Evolutionary conservation across 352 stramenopile genomes (phyloP).

Genomic region (Peronospora destructor): DNA sequence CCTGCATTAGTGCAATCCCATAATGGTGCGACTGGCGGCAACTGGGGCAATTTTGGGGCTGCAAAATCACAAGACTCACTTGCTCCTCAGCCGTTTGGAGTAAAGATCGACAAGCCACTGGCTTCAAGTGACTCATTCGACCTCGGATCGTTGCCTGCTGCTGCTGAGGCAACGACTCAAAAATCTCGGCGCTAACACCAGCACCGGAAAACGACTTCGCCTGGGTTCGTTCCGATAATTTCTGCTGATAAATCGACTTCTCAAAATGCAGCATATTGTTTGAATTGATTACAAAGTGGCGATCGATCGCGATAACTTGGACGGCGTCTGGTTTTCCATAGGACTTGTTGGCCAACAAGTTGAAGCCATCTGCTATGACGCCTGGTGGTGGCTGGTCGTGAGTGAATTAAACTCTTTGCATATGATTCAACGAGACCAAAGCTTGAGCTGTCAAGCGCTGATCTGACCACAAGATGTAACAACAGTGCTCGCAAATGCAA

Average conservation of each 20-base stretch:
- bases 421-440: not conserved
- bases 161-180: not conserved
- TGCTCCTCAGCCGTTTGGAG: constrained; percentile 13
- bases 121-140: constrained; percentile 17
- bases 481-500: too few species aligned
- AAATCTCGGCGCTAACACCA: constrained; percentile 5
- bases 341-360: not conserved
- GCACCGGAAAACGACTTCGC: constrained; percentile 18
- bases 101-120: constrained; percentile 1
- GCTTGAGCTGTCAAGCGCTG: not conserved
- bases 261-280: not conserved
- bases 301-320: not conserved
- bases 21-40: constrained; percentile 5
- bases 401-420: not conserved
- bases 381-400: too few species aligned
- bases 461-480: not conserved
- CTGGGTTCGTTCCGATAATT: constrained; percentile 25
- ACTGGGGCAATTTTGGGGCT: constrained; percentile 20
- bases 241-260: not conserved
- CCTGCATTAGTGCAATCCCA: constrained; percentile 10
- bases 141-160: constrained; percentile 8
- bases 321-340: too few species aligned
- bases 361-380: not conserved
- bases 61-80: constrained; percentile 9
- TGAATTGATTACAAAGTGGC: not conserved